Conservation (phyloP, 345 rosid genomes). For the Salix brachista region DNA sequence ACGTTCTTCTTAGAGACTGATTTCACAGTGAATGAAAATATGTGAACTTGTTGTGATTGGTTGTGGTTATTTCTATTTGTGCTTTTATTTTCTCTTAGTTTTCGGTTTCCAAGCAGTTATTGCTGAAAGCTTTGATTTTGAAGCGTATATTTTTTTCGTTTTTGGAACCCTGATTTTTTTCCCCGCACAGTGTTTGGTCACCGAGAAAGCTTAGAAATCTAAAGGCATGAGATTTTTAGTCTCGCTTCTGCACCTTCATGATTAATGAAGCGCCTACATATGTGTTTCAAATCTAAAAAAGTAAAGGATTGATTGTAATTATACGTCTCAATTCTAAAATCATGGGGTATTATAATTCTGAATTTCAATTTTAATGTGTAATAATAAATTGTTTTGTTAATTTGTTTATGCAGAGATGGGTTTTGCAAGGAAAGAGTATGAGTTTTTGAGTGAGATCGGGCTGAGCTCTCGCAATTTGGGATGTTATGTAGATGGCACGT, state of each 20-base stretch:
- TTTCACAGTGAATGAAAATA: neutral
- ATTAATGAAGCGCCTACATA: neutral
- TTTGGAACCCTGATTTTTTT: neutral
- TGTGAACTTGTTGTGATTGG: neutral
- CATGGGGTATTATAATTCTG: neutral
- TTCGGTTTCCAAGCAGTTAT: neutral
- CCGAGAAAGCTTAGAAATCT: neutral
- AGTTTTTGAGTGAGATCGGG: slow-evolving; percentile 80
- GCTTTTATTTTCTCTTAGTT: neutral
- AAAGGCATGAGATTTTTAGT: neutral
- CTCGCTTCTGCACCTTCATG: neutral
- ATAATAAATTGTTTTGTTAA: neutral
- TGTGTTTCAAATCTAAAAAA: neutral
- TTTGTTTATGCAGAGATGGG: slow-evolving; percentile 50
- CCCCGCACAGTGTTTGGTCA: neutral
- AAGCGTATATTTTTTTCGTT: neutral
- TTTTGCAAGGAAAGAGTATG: slow-evolving; percentile 53
- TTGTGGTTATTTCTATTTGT: neutral
- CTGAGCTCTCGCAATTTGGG: slow-evolving; percentile 60
- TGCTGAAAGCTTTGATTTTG: neutral
- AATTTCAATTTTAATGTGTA: neutral
- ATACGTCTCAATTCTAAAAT: neutral
- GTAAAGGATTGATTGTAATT: neutral
- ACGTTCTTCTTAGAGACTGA: neutral
- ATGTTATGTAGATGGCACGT: slow-evolving; percentile 60